phyloP scores from a whole-genome alignment of 2,329 filamentous ascomycete species.

The Chaetomium sp. region DNA sequence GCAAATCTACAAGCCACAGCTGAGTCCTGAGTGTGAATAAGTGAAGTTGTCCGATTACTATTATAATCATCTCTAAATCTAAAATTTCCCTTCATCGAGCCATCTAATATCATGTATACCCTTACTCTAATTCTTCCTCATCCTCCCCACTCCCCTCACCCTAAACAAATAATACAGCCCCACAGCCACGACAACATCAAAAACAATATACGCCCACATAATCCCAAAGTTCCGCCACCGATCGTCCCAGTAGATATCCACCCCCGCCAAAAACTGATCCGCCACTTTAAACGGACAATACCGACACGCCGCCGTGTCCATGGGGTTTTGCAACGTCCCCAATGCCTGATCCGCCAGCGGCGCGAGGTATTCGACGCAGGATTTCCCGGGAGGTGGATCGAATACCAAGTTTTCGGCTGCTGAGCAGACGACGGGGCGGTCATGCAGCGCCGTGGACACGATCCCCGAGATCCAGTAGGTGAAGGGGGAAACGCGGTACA shows the following conservation, averaged over 20 bases:
- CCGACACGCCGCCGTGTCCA: slow-evolving; percentile 50
- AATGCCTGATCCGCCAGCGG: slow-evolving; percentile 43
- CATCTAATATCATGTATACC: neutral
- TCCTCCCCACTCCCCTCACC: slow-evolving; percentile 30
- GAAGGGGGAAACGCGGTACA: slow-evolving; percentile 63
- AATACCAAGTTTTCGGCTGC: slow-evolving; percentile 56
- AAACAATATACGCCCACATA: slow-evolving; percentile 58
- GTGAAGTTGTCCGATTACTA: too few species aligned
- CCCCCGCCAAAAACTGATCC: slow-evolving; percentile 49
- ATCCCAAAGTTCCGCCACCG: slow-evolving; percentile 66
- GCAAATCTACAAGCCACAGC: too few species aligned
- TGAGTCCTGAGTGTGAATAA: too few species aligned
- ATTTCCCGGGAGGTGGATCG: slow-evolving; percentile 53
- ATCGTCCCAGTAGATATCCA: slow-evolving; percentile 44
- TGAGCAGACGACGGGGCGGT: slow-evolving; percentile 45
- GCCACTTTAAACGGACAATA: slow-evolving; percentile 62
- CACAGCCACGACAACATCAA: slow-evolving; percentile 56
- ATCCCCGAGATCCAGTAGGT: slow-evolving; percentile 65
- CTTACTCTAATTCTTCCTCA: neutral
- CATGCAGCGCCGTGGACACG: slow-evolving; percentile 58
- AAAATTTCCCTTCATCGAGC: slow-evolving; percentile 8
- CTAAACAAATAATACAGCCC: slow-evolving; percentile 57
- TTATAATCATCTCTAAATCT: neutral
- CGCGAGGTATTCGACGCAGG: slow-evolving; percentile 58
- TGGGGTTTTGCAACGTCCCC: slow-evolving; percentile 58